Evolutionary conservation across 2,329 filamentous ascomycete genomes (phyloP).

Genomic region (Corynespora cassiicola): DNA sequence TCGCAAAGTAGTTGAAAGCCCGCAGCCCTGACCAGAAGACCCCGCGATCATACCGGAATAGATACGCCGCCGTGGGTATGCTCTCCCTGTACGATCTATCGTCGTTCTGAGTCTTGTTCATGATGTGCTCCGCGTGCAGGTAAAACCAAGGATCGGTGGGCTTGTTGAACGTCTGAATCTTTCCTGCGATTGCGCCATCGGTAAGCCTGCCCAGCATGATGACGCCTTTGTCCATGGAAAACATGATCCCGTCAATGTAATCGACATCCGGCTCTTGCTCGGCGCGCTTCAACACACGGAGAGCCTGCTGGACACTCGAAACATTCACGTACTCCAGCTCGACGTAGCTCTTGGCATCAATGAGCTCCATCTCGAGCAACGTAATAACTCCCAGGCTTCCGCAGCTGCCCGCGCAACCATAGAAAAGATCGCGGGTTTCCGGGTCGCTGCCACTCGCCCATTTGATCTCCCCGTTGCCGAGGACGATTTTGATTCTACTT

Average conservation of each 20-base stretch:
- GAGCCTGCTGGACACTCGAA: conserved; percentile 56
- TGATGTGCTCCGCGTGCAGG: conserved; percentile 61
- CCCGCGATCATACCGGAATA: conserved; percentile 69
- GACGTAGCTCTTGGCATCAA: conserved; percentile 63
- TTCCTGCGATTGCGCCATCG: conserved; percentile 50
- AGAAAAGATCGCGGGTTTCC: conserved; percentile 61
- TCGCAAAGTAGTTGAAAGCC: conserved; percentile 66
- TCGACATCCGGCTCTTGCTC: conserved; percentile 56
- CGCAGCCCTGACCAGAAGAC: conserved; percentile 70
- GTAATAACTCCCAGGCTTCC: conserved; percentile 69
- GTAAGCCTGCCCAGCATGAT: conserved; percentile 67
- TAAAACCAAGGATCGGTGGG: conserved; percentile 76
- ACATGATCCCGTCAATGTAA: conserved; percentile 75
- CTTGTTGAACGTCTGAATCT: conserved; percentile 59
- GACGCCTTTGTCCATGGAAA: conserved; percentile 60
- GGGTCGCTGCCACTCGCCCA: conserved; percentile 52
- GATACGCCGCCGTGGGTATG: conserved; percentile 59
- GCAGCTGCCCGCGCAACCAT: conserved; percentile 64
- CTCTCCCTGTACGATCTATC: conserved; percentile 40
- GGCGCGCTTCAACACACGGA: conserved; percentile 57
- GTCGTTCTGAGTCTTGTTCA: conserved; percentile 15
- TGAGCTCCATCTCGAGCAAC: conserved; percentile 64
- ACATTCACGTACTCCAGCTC: conserved; percentile 67
- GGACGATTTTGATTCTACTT: conserved; percentile 67
- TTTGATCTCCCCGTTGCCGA: conserved; percentile 63